Percentiles rank a stretch among this genome's conserved stretches.
phyloP scores from a whole-genome alignment of 768 basidiomycete species.

The Termitomyces heimii region DNA sequence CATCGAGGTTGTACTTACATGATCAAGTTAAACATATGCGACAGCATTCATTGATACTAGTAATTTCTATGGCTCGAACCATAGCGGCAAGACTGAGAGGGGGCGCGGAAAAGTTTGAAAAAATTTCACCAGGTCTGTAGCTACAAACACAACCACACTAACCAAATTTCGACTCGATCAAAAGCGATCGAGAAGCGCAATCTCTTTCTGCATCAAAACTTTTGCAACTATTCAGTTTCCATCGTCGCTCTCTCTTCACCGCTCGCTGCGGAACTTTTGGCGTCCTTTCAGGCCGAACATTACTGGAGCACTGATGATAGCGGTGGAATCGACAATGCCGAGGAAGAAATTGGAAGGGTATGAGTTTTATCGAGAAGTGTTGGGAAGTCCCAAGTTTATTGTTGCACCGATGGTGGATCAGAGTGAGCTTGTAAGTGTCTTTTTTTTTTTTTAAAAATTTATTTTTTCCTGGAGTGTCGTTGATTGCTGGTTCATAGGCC shows the following conservation, averaged over 20 bases:
- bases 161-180: not conserved
- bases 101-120: too few species aligned
- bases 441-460: too few species aligned
- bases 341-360: slow-evolving; percentile 60
- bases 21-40: too few species aligned
- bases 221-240: not conserved
- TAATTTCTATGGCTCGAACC: too few species aligned
- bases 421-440: slow-evolving; percentile 76
- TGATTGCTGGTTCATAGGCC: slow-evolving; percentile 45
- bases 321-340: not conserved
- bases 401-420: slow-evolving; percentile 99
- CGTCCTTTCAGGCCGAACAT: not conserved
- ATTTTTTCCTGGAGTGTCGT: not conserved
- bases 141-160: not conserved
- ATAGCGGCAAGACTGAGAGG: too few species aligned
- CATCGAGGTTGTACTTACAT: too few species aligned
- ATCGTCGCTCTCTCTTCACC: not conserved
- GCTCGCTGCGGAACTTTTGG: not conserved
- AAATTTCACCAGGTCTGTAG: too few species aligned
- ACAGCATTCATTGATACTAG: too few species aligned
- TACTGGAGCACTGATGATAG: not conserved
- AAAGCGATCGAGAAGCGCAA: not conserved
- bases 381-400: slow-evolving; percentile 83
- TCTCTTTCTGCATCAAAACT: not conserved
- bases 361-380: slow-evolving; percentile 72